phyloP scores from a whole-genome alignment of 345 rosid species.

The Lepidium didymum region DNA sequence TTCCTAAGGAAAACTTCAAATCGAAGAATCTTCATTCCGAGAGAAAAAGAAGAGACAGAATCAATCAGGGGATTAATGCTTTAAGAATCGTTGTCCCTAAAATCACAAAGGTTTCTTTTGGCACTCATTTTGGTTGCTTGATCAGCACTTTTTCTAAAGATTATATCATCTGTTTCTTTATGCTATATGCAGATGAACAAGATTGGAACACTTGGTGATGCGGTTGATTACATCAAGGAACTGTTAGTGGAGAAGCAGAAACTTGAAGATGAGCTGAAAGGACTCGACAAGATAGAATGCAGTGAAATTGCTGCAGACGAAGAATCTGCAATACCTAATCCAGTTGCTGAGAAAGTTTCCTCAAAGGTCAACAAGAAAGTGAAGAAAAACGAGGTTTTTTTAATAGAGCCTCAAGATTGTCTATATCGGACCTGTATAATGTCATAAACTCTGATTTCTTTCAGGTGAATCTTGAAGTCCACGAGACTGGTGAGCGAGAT shows the following conservation, averaged over 20 bases:
- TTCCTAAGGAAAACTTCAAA: conserved; percentile 30
- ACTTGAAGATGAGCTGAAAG: conserved; percentile 53
- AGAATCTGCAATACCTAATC: conserved; percentile 2
- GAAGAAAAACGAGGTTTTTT: conserved; percentile 7
- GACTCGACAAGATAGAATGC: conserved; percentile 39
- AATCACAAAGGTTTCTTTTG: conserved; percentile 60
- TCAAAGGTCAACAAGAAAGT: conserved; percentile 4
- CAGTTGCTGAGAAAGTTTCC: conserved; percentile 10
- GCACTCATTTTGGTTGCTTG: background rate
- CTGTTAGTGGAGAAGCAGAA: conserved; percentile 40
- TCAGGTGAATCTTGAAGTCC: conserved; percentile 56
- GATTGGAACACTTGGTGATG: conserved; percentile 60
- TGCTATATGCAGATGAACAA: conserved; percentile 55
- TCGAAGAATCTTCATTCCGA: conserved; percentile 80
- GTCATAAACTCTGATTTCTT: background rate
- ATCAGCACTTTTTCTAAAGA: background rate
- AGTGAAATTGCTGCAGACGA: conserved; percentile 13
- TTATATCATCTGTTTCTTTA: background rate
- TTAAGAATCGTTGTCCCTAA: conserved; percentile 70
- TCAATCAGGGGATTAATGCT: conserved; percentile 46
- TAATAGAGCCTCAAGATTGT: background rate
- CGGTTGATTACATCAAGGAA: conserved; percentile 60
- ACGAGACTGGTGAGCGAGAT: conserved; percentile 40
- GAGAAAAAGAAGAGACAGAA: conserved; percentile 65
- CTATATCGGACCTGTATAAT: background rate